phyloP scores from a whole-genome alignment of 352 stramenopile species.

The Phytophthora agathidicida region DNA sequence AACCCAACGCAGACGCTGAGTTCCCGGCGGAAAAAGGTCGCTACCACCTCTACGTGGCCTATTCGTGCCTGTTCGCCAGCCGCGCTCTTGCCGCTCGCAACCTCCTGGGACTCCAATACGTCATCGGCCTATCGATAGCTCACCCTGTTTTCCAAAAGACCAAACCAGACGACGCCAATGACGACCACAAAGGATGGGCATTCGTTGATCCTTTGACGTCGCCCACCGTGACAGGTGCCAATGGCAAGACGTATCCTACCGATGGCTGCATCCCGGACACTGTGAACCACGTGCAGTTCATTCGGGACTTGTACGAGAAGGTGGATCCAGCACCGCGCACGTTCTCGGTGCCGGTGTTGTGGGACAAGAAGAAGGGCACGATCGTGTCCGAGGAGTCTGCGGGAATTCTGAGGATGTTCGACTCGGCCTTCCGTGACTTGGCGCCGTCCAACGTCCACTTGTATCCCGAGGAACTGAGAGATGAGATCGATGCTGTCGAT shows the following conservation, averaged over 20 bases:
- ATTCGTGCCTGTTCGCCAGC: constrained; percentile 87
- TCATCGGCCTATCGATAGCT: constrained; percentile 88
- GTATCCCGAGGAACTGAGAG: background rate
- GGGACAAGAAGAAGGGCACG: constrained; percentile 66
- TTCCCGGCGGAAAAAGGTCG: constrained; percentile 52
- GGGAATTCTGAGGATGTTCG: constrained; percentile 73
- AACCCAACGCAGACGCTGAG: constrained; percentile 39
- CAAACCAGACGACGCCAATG: constrained; percentile 36
- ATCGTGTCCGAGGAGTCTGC: constrained; percentile 47
- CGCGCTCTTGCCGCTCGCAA: constrained; percentile 72
- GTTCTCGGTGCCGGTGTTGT: constrained; percentile 69
- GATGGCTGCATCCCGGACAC: constrained; percentile 27
- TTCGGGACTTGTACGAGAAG: constrained; percentile 48
- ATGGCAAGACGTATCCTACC: constrained; percentile 24
- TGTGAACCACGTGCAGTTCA: constrained; percentile 32
- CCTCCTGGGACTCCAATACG: constrained; percentile 93
- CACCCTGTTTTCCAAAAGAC: constrained; percentile 56
- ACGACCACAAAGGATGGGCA: constrained; percentile 39
- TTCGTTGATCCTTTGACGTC: constrained; percentile 22
- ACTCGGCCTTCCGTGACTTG: constrained; percentile 46
- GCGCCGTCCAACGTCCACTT: constrained; percentile 41
- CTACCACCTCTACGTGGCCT: constrained; percentile 94
- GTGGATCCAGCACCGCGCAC: constrained; percentile 18
- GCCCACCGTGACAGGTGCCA: constrained; percentile 5
- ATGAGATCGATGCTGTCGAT: constrained; percentile 5